Percentiles rank a stretch among this genome's conserved stretches.
Evolutionary conservation across 2,329 filamentous ascomycete species (phyloP).

Genomic region (Pseudogymnoascus sp.): DNA sequence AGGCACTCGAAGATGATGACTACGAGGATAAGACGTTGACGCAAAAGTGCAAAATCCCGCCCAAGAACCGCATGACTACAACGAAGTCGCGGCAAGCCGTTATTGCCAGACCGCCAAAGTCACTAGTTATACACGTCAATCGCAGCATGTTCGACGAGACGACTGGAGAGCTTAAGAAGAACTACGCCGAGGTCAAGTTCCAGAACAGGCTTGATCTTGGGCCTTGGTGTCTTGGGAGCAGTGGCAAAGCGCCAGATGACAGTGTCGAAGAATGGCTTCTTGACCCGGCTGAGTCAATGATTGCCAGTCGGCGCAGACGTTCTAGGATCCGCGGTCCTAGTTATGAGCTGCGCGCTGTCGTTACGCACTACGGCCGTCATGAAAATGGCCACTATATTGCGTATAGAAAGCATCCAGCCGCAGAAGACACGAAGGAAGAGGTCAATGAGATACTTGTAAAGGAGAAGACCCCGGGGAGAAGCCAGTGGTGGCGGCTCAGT

Average conservation of each 20-base stretch:
- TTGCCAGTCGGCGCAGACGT: conserved; percentile 46
- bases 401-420: conserved; percentile 62
- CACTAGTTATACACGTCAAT: conserved; percentile 81
- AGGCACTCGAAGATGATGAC: conserved; percentile 70
- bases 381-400: conserved; percentile 96
- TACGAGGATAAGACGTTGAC: conserved; percentile 63
- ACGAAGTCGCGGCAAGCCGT: conserved; percentile 89
- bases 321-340: conserved; percentile 50
- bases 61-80: conserved; percentile 62
- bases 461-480: conserved; percentile 16
- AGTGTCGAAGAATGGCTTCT: conserved; percentile 59
- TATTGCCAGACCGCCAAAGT: conserved; percentile 72
- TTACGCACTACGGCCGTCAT: conserved; percentile 85
- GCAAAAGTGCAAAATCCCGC: conserved; percentile 57
- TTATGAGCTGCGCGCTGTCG: conserved; percentile 74
- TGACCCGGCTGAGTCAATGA: conserved; percentile 65
- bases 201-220: conserved; percentile 67
- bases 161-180: conserved; percentile 76
- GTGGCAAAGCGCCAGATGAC: conserved; percentile 18
- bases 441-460: conserved; percentile 25
- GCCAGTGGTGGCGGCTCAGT: conserved; percentile 82
- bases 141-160: conserved; percentile 82
- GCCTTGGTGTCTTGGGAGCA: conserved; percentile 74
- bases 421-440: conserved; percentile 18
- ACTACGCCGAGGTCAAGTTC: conserved; percentile 71